Evolutionary conservation across 306 rosid species (phyloP), one percentile per base, ranked within the genome.

Genomic region (Potentilla sterilis): DNA sequence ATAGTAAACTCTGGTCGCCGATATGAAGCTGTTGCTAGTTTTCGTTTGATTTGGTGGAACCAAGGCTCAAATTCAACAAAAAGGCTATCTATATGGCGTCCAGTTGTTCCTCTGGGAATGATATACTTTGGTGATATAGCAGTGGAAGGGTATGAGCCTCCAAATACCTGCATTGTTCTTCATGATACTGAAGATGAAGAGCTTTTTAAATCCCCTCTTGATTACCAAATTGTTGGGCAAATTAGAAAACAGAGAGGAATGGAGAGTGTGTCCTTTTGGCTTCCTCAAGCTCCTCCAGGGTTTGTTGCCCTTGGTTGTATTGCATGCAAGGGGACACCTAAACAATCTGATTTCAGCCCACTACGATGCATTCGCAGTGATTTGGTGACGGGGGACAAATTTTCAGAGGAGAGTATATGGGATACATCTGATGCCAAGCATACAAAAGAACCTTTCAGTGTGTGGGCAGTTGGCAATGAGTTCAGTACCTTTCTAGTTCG

Each of bases 281-380:
- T 87, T 74, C 99, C 99, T 62, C 97, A 95, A 84, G 92, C 97
- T 76, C 93, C 97, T 63, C 91, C 97, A 68, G 97, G 99, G 37
- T 95, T 87, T 92, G 97, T 90, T 79, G 80, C 93, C 72, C 88
- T 92, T 81, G 99, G 99, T 64, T 90, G 93, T 79, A 83, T 95
- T 80, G 97, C 97, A 71, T 85, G 86, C 71, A 95, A 90, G 84
- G 89, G 91, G 76, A 85, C 80, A 66, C 97, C 99, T 58, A 95
- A 86, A 81, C 89, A 80, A 76, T 81, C 72, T 75, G 97, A 90
- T 42, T 86, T 92, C 74, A 87, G 88, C 78, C 75, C 90, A 49
- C 83, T 95, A 70, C 81, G 93, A 85, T 95, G 99, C 82, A 83
- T 92, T 67, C 93, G 99, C 72, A 89, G 87, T 87, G 97, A 95